phyloP scores from a whole-genome alignment of 176 grass and related monocot species.

The Oryza brachyantha region DNA sequence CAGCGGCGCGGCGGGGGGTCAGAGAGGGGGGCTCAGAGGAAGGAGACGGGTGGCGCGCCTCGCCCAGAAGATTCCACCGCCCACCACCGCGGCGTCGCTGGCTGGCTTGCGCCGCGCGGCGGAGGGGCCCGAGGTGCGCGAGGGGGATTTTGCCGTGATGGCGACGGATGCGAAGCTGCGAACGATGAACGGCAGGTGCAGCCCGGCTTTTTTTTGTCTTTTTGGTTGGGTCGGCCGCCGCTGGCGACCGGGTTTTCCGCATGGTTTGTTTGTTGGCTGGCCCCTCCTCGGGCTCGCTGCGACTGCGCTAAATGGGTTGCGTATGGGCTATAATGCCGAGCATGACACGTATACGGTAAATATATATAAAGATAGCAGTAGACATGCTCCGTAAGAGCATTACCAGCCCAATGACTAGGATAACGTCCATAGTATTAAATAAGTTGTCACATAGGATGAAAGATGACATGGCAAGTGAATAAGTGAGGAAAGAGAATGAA shows the following conservation, averaged over 20 bases:
- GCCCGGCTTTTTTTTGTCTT: neutral
- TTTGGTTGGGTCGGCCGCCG: neutral
- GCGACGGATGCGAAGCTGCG: neutral
- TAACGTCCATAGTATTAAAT: too few species aligned
- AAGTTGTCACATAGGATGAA: too few species aligned
- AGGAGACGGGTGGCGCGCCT: constrained; percentile 37
- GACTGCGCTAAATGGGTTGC: neutral
- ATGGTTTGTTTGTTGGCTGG: constrained; percentile 28
- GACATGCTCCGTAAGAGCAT: too few species aligned
- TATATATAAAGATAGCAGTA: too few species aligned
- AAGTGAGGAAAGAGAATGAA: too few species aligned
- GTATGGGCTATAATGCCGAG: too few species aligned
- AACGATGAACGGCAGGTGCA: constrained; percentile 36
- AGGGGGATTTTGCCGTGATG: neutral
- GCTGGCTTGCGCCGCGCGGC: neutral
- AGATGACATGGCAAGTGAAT: too few species aligned
- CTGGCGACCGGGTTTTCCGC: constrained; percentile 39
- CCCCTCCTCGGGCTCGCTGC: neutral
- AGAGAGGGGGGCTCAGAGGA: neutral
- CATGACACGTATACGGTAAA: too few species aligned
- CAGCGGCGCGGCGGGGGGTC: constrained; percentile 7
- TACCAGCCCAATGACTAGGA: too few species aligned
- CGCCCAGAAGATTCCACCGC: constrained; percentile 3
- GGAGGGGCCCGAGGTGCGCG: neutral
- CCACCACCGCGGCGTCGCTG: neutral